phyloP scores from a whole-genome alignment of 2,329 filamentous ascomycete species.

The Penicillium brevicompactum region DNA sequence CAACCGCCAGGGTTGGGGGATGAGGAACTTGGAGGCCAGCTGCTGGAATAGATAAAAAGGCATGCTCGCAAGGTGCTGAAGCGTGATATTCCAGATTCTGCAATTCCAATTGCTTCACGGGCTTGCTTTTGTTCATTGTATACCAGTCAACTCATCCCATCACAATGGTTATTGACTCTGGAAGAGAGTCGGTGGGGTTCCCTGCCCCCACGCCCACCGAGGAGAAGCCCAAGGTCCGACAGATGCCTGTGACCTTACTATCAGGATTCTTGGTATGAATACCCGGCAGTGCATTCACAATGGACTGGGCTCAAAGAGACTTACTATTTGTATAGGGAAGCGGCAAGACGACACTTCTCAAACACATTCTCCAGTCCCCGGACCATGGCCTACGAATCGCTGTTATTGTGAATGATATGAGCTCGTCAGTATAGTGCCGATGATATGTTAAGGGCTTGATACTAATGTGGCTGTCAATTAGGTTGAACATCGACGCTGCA shows the following conservation, averaged over 20 bases:
- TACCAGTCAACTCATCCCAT: not conserved
- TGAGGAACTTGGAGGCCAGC: conserved; percentile 30
- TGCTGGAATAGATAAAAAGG: conserved; percentile 11
- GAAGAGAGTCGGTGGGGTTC: conserved; percentile 16
- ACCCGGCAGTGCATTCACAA: not conserved
- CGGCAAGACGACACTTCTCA: conserved; percentile 71
- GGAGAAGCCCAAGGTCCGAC: conserved; percentile 28
- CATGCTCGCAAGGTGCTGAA: conserved; percentile 18
- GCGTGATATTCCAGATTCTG: not conserved
- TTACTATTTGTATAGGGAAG: conserved; percentile 53
- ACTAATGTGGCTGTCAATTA: conserved; percentile 27
- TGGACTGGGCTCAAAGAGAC: not conserved
- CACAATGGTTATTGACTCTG: conserved; percentile 28
- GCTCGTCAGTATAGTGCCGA: conserved; percentile 46
- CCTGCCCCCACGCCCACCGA: conserved; percentile 13
- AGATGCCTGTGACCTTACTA: conserved; percentile 61
- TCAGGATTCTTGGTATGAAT: conserved; percentile 59
- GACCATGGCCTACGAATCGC: conserved; percentile 70
- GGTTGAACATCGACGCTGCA: conserved; percentile 67
- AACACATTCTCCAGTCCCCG: conserved; percentile 65
- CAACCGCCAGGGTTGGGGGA: not conserved
- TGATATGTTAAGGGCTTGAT: fast-evolving
- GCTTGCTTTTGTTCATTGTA: not conserved
- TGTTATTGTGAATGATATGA: conserved; percentile 74
- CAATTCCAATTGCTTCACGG: not conserved